Percentiles rank a stretch among this genome's conserved stretches.
Conservation (phyloP, 768 basidiomycete genomes). For the Pulveroboletus sp. region DNA sequence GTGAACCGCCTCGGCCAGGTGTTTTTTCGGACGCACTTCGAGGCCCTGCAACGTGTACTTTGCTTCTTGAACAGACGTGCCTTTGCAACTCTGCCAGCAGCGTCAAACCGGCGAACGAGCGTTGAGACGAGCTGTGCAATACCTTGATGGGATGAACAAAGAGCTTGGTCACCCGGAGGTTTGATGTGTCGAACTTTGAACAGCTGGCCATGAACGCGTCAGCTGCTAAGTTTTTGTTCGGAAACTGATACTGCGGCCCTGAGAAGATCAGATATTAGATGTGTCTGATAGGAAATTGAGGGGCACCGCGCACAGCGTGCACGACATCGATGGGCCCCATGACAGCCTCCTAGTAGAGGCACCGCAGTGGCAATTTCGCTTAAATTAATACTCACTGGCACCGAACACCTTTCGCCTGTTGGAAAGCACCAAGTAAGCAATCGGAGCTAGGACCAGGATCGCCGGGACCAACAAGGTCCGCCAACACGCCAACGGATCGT, state of each 20-base stretch:
- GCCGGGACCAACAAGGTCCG: conserved; percentile 11
- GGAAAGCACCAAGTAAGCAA: conserved; percentile 16
- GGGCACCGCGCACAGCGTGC: neutral
- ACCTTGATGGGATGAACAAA: conserved; percentile 70
- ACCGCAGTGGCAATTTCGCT: too few relatives aligned
- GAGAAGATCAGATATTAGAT: conserved; percentile 16
- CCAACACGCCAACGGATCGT: too few relatives aligned
- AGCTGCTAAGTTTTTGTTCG: neutral
- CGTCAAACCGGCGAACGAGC: neutral
- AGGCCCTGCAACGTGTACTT: conserved; percentile 62
- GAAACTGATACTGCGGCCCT: conserved; percentile 1
- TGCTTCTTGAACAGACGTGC: conserved; percentile 55
- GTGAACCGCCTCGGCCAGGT: neutral
- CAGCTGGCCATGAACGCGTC: conserved; percentile 3
- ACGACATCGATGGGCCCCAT: neutral
- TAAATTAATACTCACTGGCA: neutral
- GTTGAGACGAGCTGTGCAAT: neutral
- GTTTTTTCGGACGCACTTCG: conserved; percentile 43
- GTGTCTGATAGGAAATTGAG: neutral
- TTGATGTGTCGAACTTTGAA: conserved; percentile 29
- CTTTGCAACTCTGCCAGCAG: conserved; percentile 65
- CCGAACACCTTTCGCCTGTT: neutral
- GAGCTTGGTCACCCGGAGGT: conserved; percentile 50
- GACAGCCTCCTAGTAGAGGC: neutral
- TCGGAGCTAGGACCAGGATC: conserved; percentile 8